Conservation (phyloP, 345 rosid species). For the Euphorbia lathyris region DNA sequence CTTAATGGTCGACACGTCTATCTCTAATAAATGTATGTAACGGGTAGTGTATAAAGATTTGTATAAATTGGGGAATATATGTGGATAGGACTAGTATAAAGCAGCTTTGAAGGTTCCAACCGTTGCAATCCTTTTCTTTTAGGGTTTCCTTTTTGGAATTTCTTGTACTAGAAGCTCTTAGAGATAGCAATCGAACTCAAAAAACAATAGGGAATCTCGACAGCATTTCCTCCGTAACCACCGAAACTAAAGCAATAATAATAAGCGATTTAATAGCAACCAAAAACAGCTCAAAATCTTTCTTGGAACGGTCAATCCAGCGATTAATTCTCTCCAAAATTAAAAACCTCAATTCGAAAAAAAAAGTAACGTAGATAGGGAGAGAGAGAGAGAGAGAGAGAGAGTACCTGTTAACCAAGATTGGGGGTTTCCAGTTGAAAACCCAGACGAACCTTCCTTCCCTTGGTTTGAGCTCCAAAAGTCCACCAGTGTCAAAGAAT, state of each 20-base stretch:
- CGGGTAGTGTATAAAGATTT: constrained; percentile 24
- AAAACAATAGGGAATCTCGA: constrained; percentile 8
- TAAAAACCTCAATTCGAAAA: neutral
- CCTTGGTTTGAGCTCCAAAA: neutral
- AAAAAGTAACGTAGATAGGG: constrained; percentile 1
- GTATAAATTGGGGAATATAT: constrained; percentile 10
- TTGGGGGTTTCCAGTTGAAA: constrained; percentile 3
- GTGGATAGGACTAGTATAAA: neutral
- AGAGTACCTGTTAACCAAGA: constrained; percentile 23
- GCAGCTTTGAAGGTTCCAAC: constrained; percentile 27
- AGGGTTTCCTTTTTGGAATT: constrained; percentile 13
- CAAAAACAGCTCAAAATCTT: neutral
- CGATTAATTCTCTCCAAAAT: constrained; percentile 11
- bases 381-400: neutral
- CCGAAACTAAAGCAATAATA: constrained; percentile 9
- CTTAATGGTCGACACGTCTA: constrained; percentile 13
- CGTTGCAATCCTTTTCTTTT: constrained; percentile 13
- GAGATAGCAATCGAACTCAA: neutral
- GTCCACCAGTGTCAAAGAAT: constrained; percentile 4
- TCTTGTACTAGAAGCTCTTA: constrained; percentile 23
- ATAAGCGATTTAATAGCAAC: neutral
- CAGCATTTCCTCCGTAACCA: constrained; percentile 16
- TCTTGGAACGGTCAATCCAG: constrained; percentile 13
- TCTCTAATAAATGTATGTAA: constrained; percentile 10
- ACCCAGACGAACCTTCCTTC: neutral